Evolutionary conservation across 176 grass and related monocot species (phyloP).

Genomic region (Aegilops speltoides): DNA sequence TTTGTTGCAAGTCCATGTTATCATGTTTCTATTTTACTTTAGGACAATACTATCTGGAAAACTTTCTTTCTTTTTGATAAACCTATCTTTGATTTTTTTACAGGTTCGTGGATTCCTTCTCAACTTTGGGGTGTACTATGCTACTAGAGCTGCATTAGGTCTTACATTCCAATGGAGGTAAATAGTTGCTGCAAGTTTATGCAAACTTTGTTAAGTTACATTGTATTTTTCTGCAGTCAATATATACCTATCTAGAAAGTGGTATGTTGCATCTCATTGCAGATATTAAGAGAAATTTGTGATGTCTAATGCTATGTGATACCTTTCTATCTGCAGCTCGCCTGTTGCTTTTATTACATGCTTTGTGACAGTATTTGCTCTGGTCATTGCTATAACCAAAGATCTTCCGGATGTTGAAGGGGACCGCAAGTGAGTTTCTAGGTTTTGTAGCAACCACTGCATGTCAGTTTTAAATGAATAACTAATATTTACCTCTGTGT

Average conservation of each 20-base stretch:
- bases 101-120: constrained; percentile 99
- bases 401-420: constrained; percentile 99
- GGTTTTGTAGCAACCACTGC: background rate
- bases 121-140: constrained; percentile 99
- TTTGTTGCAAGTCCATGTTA: background rate
- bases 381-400: constrained; percentile 99
- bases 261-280: constrained; percentile 43
- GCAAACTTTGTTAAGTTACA: constrained; percentile 1
- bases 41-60: background rate
- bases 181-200: constrained; percentile 19
- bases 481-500: background rate
- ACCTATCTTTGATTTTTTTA: constrained; percentile 4
- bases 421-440: constrained; percentile 86
- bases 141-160: constrained; percentile 89
- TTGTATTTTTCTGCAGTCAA: constrained; percentile 23
- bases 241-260: constrained; percentile 17
- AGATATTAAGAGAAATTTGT: constrained; percentile 35
- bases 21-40: background rate
- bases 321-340: constrained; percentile 74
- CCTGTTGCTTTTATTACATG: constrained; percentile 96
- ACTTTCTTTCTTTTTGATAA: background rate
- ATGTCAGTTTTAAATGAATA: constrained; percentile 3
- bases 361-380: constrained; percentile 95
- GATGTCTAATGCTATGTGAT: constrained; percentile 51
- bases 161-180: constrained; percentile 99